Evolutionary conservation across 257 asterid species (phyloP).

Genomic region (Solanum etuberosum): DNA sequence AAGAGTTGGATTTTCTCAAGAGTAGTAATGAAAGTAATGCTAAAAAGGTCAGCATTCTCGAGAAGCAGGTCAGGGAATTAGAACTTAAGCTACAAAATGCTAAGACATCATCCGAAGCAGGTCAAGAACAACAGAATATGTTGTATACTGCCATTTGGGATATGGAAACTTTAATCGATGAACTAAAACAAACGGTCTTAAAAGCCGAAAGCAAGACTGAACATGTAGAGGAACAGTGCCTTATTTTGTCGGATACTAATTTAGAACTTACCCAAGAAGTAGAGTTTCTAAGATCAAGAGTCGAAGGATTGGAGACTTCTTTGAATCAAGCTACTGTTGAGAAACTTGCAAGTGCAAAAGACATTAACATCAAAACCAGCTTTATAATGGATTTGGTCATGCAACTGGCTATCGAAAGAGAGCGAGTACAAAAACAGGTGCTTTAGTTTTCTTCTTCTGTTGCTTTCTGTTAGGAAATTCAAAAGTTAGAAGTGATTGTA

Average conservation of each 20-base stretch:
- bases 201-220: slow-evolving; percentile 56
- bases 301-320: slow-evolving; percentile 38
- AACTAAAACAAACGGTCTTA: slow-evolving; percentile 65
- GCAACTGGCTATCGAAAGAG: slow-evolving; percentile 72
- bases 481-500: neutral
- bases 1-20: slow-evolving; percentile 64
- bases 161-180: slow-evolving; percentile 91
- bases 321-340: slow-evolving; percentile 40
- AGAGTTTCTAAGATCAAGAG: slow-evolving; percentile 29
- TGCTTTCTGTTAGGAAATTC: neutral
- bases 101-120: slow-evolving; percentile 67
- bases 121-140: slow-evolving; percentile 87
- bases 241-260: slow-evolving; percentile 45
- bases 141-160: slow-evolving; percentile 89
- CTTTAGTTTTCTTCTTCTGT: neutral
- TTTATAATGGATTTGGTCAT: slow-evolving; percentile 57
- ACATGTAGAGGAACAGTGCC: slow-evolving; percentile 47
- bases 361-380: slow-evolving; percentile 40
- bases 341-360: slow-evolving; percentile 46
- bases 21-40: slow-evolving; percentile 43
- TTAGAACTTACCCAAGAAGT: slow-evolving; percentile 51
- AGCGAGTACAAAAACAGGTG: slow-evolving; percentile 70
- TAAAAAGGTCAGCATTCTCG: slow-evolving; percentile 49
- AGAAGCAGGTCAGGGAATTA: slow-evolving; percentile 55
- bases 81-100: slow-evolving; percentile 62